phyloP scores from a whole-genome alignment of 495 filamentous ascomycete genomes.

The Daldinia grandis region DNA sequence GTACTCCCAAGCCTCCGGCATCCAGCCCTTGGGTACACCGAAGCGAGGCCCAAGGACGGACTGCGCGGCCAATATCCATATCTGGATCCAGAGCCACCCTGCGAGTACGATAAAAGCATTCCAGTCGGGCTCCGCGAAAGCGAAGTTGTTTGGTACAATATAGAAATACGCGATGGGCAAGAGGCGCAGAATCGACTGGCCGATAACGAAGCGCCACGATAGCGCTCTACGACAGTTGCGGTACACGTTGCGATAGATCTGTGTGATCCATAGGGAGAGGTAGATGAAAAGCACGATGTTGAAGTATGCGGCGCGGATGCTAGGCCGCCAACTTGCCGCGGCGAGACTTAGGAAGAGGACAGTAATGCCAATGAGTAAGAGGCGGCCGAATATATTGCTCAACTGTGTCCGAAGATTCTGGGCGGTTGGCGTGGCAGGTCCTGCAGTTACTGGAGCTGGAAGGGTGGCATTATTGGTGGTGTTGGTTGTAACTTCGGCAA shows the following conservation, averaged over 20 bases:
- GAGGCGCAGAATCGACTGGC: slow-evolving; percentile 79
- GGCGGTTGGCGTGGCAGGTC: slow-evolving; percentile 45
- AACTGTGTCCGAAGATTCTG: slow-evolving; percentile 56
- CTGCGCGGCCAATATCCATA: slow-evolving; percentile 78
- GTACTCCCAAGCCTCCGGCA: slow-evolving; percentile 89
- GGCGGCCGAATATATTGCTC: slow-evolving; percentile 79
- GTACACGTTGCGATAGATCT: slow-evolving; percentile 88
- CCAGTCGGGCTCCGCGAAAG: slow-evolving; percentile 77
- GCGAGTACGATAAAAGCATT: slow-evolving; percentile 67
- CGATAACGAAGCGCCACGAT: slow-evolving; percentile 85
- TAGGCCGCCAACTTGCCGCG: slow-evolving; percentile 75
- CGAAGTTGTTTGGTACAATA: slow-evolving; percentile 73
- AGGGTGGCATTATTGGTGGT: slow-evolving; percentile 40
- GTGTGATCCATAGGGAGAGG: slow-evolving; percentile 89
- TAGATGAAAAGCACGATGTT: slow-evolving; percentile 74
- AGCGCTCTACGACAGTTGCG: slow-evolving; percentile 91
- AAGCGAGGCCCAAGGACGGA: slow-evolving; percentile 87
- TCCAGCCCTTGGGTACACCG: slow-evolving; percentile 69
- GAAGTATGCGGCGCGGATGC: slow-evolving; percentile 73
- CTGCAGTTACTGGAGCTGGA: slow-evolving; percentile 46
- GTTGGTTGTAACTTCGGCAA: slow-evolving; percentile 54
- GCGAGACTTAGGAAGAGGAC: slow-evolving; percentile 79
- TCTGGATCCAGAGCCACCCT: slow-evolving; percentile 93
- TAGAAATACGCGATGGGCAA: slow-evolving; percentile 86
- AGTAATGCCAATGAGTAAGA: slow-evolving; percentile 74